These are phyloP conservation scores for Paramecium sonneborni DNA, from an alignment of 73 alveolate species.

Conservation along the genomic window DNA sequence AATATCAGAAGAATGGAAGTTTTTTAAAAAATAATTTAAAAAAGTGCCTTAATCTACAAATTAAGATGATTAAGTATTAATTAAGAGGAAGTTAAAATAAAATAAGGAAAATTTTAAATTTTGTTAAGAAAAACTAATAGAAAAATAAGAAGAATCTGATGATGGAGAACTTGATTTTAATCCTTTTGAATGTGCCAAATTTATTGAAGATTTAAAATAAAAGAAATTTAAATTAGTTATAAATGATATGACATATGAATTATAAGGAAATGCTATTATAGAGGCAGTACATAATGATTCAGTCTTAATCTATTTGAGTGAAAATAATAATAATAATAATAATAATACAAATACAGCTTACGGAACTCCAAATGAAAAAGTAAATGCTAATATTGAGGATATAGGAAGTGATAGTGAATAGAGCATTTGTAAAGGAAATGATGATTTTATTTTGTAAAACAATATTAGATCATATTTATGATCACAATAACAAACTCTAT, in stretches of 20 bases:
- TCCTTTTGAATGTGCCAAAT: not conserved
- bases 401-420: slow-evolving; percentile 31
- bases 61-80: not conserved
- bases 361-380: not conserved
- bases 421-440: slow-evolving; percentile 24
- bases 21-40: not conserved
- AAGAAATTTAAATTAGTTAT: not conserved
- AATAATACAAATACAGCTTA: not conserved
- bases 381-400: not conserved
- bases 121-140: not conserved
- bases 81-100: not conserved
- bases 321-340: not conserved
- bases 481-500: not conserved
- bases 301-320: not conserved
- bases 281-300: not conserved
- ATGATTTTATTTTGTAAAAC: not conserved
- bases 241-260: not conserved
- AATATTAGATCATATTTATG: not conserved
- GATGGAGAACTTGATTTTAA: not conserved
- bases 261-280: not conserved
- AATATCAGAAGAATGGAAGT: slow-evolving; percentile 23
- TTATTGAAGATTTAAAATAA: not conserved
- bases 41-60: not conserved
- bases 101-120: not conserved
- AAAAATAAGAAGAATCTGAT: not conserved